phyloP scores from a whole-genome alignment of 306 rosid species.

The Spatholobus suberectus region DNA sequence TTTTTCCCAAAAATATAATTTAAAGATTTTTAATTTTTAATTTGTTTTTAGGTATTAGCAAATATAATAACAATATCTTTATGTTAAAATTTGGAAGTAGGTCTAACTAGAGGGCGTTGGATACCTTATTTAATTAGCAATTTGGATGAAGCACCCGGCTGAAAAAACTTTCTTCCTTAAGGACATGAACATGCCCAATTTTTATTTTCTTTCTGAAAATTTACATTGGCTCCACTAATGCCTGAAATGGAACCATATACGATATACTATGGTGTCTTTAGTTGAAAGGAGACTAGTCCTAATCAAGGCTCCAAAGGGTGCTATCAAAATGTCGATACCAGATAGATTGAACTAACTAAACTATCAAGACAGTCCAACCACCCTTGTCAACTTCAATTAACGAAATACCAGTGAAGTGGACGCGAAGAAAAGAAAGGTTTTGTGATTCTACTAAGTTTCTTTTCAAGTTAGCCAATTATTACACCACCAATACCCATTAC shows the following conservation, averaged over 20 bases:
- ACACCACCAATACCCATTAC: conserved; percentile 58
- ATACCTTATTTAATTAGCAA: conserved; percentile 33
- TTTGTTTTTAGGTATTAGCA: background rate
- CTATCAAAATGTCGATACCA: conserved; percentile 36
- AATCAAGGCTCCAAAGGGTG: conserved; percentile 43
- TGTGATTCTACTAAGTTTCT: conserved; percentile 47
- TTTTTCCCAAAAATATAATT: background rate
- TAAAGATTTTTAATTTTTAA: background rate
- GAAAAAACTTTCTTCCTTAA: background rate
- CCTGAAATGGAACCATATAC: conserved; percentile 34
- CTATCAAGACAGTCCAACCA: conserved; percentile 66
- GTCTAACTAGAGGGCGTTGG: conserved; percentile 43
- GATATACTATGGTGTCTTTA: conserved; percentile 1
- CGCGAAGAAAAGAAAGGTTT: conserved; percentile 74
- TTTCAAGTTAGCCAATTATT: conserved; percentile 35
- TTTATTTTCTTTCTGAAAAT: conserved; percentile 2
- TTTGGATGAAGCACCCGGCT: conserved; percentile 11
- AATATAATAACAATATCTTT: background rate
- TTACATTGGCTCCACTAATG: conserved; percentile 7
- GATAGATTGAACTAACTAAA: conserved; percentile 58
- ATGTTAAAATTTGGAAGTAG: background rate
- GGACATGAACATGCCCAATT: background rate
- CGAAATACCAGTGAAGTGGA: conserved; percentile 94
- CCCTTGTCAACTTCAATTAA: conserved; percentile 80
- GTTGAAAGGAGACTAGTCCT: conserved; percentile 52